Conservation (phyloP, 192 early-diverging fungal species). For the Paraglomus occultum region DNA sequence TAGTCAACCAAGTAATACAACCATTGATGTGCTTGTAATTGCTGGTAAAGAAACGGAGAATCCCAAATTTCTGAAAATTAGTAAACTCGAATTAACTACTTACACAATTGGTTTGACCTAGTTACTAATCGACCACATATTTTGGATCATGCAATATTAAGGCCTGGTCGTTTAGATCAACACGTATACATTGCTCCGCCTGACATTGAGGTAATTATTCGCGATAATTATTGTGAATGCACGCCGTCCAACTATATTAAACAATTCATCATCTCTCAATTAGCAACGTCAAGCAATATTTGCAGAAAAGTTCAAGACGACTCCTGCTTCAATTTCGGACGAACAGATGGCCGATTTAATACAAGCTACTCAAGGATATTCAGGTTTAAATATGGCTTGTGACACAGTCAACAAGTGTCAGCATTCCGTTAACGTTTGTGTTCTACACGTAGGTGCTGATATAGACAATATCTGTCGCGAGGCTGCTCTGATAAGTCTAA, state of each 20-base stretch:
- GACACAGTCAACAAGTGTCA: background rate
- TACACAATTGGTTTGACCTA: slow-evolving; percentile 31
- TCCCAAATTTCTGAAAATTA: background rate
- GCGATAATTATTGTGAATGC: background rate
- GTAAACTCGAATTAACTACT: background rate
- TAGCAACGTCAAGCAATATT: slow-evolving; percentile 60
- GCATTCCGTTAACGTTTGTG: background rate
- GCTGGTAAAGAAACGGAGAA: slow-evolving; percentile 49
- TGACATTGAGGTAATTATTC: slow-evolving; percentile 42
- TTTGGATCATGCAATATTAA: slow-evolving; percentile 78
- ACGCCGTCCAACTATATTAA: background rate
- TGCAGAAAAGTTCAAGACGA: slow-evolving; percentile 52
- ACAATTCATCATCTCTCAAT: background rate
- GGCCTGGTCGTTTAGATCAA: slow-evolving; percentile 84
- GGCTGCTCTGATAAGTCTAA: slow-evolving; percentile 67
- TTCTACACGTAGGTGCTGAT: slow-evolving; percentile 61
- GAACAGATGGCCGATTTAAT: slow-evolving; percentile 48
- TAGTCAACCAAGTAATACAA: slow-evolving; percentile 26
- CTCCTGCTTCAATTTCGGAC: slow-evolving; percentile 48
- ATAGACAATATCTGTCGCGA: slow-evolving; percentile 82
- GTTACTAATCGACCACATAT: slow-evolving; percentile 73
- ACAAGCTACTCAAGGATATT: slow-evolving; percentile 54
- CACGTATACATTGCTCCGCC: slow-evolving; percentile 66
- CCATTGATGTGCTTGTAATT: slow-evolving; percentile 64
- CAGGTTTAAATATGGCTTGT: slow-evolving; percentile 40